Evolutionary conservation across 371 early-diverging fungal species (phyloP), one percentile per base, ranked within the genome.

Genomic region (Apophysomyces ossiformis): DNA sequence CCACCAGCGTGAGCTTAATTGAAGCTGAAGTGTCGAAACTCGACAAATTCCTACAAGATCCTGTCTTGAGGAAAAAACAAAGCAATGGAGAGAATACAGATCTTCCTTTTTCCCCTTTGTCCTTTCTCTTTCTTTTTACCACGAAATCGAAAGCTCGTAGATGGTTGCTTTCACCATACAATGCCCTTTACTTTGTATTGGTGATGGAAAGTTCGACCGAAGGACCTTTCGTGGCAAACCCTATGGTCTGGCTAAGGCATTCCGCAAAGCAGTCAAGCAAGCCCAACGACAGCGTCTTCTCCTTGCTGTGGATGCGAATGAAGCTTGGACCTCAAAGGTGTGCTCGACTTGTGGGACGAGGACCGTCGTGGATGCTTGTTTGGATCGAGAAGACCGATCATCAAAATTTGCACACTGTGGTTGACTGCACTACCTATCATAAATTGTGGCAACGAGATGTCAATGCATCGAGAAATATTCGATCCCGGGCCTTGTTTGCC

Each of bases 101-200:
- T n/a, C n/a, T n/a, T n/a, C n/a, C 12, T n/a, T 41, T 41, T 37
- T 1, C 7, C 11, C 21, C 4, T 43, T 32, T n/a, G 36, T 32
- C 11, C 54, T 50, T 37, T 58, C 45, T 13, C 16, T 64, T 16
- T 41, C 16, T 16, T 50, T 15, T 32, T 45, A 65, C 65, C 65
- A 47, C 59, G 37, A 59, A 59, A 50, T 65, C 43, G 21, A 65
- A 65, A n/a, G 7, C 47, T 26, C 35, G 37, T 41, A 65, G 36
- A 4, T 35, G 37, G 26, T 58, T 38, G 7, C 58, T 41, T 7
- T 47, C 15, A 5, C 60, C 65, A 37, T 7, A 21, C 26, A 65
- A 37, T 37, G 65, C n/a, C n/a, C n/a, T n/a, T n/a, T n/a, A n/a
- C n/a, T n/a, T n/a, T n/a, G n/a, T n/a, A n/a, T n/a, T n/a, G n/a